Evolutionary conservation across 495 filamentous ascomycete species (phyloP).

Genomic region (Annulohypoxylon stygium): DNA sequence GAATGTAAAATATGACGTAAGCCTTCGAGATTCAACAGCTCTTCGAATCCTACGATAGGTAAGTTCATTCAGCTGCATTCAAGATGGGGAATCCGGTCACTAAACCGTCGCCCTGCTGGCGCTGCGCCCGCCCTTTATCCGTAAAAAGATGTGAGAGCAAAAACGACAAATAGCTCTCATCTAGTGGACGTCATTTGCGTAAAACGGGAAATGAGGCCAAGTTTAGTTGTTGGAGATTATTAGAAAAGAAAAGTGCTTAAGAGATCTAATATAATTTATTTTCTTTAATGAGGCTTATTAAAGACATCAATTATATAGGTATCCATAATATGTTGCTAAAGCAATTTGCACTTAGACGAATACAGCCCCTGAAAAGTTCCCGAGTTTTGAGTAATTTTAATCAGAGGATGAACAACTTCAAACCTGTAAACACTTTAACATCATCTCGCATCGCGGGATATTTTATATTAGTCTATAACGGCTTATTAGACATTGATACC

Average conservation of each 20-base stretch:
- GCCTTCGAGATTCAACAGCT: constrained; percentile 6
- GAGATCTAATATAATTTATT: background rate
- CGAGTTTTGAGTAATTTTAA: background rate
- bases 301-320: background rate
- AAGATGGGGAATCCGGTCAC: constrained; percentile 15
- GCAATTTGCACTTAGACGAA: background rate
- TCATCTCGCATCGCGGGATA: background rate
- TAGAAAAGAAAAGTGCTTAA: background rate
- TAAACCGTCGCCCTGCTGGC: background rate
- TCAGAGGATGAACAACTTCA: background rate
- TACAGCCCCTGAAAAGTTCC: background rate
- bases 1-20: constrained; percentile 13
- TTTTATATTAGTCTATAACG: constrained; percentile 26
- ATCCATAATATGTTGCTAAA: background rate
- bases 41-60: constrained; percentile 22
- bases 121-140: background rate
- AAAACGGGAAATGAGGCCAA: background rate
- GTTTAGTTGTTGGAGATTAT: constrained; percentile 1
- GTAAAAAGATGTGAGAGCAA: background rate
- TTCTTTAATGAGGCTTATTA: constrained; percentile 1
- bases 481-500: constrained; percentile 60
- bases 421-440: background rate
- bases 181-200: background rate
- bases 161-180: constrained; percentile 13
- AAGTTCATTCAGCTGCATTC: constrained; percentile 38